A percentile compares a stretch with the other conserved stretches of the same genome.
These are phyloP conservation scores for Citrus mangshanensis DNA, from an alignment of 345 rosid genomes.

Conservation along the genomic window DNA sequence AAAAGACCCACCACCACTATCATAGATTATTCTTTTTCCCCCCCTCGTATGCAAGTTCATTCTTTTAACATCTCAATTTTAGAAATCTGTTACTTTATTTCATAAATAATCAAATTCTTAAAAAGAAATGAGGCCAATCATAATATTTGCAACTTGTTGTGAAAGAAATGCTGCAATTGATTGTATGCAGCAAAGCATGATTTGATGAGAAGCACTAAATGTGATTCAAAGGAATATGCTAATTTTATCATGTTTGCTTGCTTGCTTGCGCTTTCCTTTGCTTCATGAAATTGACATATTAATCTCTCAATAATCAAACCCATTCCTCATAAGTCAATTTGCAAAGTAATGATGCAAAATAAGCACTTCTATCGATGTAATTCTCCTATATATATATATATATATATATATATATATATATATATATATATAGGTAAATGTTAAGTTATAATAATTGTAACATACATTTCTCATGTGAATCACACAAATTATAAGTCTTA, in stretches of 20 bases:
- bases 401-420: too few relatives aligned
- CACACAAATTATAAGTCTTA: too few relatives aligned
- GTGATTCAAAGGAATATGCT: background rate
- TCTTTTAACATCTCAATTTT: background rate
- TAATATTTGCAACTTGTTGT: constrained; percentile 5
- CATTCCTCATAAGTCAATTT: background rate
- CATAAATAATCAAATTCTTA: background rate
- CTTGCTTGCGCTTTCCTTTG: too few relatives aligned
- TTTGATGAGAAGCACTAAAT: background rate
- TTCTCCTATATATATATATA: too few relatives aligned
- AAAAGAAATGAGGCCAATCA: background rate
- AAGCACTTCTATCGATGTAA: background rate
- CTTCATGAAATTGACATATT: background rate
- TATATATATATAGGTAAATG: too few relatives aligned
- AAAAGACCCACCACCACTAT: constrained; percentile 27
- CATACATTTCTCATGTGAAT: too few relatives aligned
- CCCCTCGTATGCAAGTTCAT: background rate
- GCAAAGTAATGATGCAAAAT: background rate
- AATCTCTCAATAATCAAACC: background rate
- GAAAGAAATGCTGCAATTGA: constrained; percentile 1
- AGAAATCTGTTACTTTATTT: background rate
- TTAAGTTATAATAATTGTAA: too few relatives aligned
- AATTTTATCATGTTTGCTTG: background rate
- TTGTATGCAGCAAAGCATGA: background rate
- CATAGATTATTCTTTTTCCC: background rate